phyloP scores from a whole-genome alignment of 306 rosid genomes.

The Castanea mollissima region DNA sequence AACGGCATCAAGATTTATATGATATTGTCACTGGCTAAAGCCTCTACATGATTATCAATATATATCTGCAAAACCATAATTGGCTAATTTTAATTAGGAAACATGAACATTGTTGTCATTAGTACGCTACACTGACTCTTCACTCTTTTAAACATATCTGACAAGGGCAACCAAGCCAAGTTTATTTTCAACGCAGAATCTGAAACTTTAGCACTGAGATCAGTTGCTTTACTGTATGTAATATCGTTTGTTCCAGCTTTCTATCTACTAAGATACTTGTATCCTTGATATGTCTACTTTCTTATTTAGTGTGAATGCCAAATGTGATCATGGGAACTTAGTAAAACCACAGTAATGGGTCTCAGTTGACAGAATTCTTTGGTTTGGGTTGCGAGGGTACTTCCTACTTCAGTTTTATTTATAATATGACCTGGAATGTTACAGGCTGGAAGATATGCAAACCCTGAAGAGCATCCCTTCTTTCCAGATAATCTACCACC shows the following conservation, averaged over 20 bases:
- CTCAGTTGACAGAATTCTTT: background rate
- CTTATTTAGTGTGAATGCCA: background rate
- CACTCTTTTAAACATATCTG: too few relatives aligned
- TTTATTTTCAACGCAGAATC: background rate
- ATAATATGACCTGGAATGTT: constrained; percentile 10
- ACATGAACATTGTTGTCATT: too few relatives aligned
- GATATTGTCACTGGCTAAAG: too few relatives aligned
- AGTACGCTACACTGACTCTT: too few relatives aligned
- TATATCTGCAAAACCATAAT: too few relatives aligned
- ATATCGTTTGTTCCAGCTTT: background rate
- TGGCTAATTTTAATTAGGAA: too few relatives aligned
- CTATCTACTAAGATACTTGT: background rate
- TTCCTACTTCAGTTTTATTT: background rate
- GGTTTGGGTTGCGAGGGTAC: background rate
- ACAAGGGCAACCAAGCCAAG: too few relatives aligned
- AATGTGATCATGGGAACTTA: background rate
- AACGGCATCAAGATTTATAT: too few relatives aligned
- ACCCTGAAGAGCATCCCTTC: constrained; percentile 81
- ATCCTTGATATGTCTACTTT: background rate
- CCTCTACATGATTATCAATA: too few relatives aligned
- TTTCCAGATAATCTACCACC: constrained; percentile 52
- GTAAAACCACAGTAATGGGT: background rate
- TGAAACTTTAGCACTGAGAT: background rate
- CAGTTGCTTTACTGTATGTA: background rate
- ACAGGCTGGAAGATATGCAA: constrained; percentile 80